These are phyloP conservation scores for Hymenoscyphus fraxineus DNA, from an alignment of 2,329 filamentous ascomycete genomes.

Conservation along the genomic window DNA sequence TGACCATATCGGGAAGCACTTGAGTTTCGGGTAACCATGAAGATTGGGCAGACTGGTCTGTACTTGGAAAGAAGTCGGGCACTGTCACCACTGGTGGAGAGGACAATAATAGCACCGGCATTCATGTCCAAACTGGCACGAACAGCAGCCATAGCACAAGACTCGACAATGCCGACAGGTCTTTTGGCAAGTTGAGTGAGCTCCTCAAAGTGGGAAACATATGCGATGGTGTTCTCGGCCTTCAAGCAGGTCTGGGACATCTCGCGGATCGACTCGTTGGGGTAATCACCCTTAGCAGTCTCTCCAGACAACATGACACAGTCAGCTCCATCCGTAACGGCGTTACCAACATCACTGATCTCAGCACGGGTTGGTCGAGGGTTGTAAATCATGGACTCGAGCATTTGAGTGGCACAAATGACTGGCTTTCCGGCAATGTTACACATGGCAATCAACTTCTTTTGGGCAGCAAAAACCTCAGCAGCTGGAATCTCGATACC, in stretches of 20 bases:
- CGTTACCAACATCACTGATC: constrained; percentile 97
- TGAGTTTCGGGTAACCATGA: constrained; percentile 93
- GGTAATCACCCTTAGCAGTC: constrained; percentile 97
- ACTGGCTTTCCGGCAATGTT: constrained; percentile 98
- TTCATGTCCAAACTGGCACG: constrained; percentile 94
- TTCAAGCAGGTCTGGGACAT: constrained; percentile 98
- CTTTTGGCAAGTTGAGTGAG: constrained; percentile 77
- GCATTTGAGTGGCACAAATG: constrained; percentile 99
- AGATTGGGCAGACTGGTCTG: constrained; percentile 96
- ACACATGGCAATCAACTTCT: constrained; percentile 99
- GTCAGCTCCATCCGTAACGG: constrained; percentile 94
- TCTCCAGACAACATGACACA: constrained; percentile 99
- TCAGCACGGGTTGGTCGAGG: constrained; percentile 95
- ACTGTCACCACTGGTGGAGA: constrained; percentile 93
- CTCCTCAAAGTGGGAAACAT: constrained; percentile 96
- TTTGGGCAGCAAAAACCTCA: constrained; percentile 98
- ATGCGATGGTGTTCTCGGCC: constrained; percentile 95
- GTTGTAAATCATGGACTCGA: constrained; percentile 99
- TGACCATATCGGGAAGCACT: constrained; percentile 86
- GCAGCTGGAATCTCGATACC: constrained; percentile 98
- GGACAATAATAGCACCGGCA: constrained; percentile 89
- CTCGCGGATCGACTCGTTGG: constrained; percentile 85
- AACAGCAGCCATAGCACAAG: constrained; percentile 94
- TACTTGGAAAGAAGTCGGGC: constrained; percentile 97
- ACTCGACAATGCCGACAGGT: constrained; percentile 85